Conservation (phyloP, 768 basidiomycete species). For the Russula earlei region DNA sequence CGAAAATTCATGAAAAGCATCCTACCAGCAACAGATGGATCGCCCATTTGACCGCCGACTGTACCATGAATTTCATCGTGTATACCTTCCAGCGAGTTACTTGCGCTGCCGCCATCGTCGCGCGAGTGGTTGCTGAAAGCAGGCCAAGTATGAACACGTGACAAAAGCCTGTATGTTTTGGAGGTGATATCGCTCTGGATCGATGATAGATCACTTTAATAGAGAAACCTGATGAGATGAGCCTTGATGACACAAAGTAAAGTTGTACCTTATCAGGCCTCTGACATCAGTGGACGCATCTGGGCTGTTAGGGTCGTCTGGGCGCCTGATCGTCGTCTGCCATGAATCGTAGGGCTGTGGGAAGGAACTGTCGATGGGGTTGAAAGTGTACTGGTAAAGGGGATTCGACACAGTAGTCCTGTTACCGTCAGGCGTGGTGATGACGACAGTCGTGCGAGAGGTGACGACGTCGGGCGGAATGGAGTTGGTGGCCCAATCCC, state of each 20-base stretch:
- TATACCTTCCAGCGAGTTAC: slow-evolving; percentile 16
- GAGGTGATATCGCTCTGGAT: neutral
- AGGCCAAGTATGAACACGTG: slow-evolving; percentile 24
- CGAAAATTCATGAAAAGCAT: slow-evolving; percentile 27
- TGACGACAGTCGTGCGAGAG: slow-evolving; percentile 25
- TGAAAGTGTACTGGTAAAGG: slow-evolving; percentile 28
- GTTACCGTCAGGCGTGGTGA: slow-evolving; percentile 27
- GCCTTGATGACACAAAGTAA: neutral
- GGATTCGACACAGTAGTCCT: slow-evolving; percentile 28
- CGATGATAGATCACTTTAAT: neutral
- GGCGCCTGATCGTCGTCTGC: slow-evolving; percentile 6
- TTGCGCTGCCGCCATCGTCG: too few relatives aligned
- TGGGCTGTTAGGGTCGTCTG: slow-evolving; percentile 1
- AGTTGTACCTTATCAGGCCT: slow-evolving; percentile 24
- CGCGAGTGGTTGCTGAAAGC: too few relatives aligned
- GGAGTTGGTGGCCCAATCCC: slow-evolving; percentile 38
- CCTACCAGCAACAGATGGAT: slow-evolving; percentile 28
- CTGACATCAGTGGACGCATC: too few relatives aligned
- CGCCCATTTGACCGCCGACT: slow-evolving; percentile 22
- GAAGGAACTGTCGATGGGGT: slow-evolving; percentile 22
- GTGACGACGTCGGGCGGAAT: slow-evolving; percentile 33
- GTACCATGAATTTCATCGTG: slow-evolving; percentile 36
- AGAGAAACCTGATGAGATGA: too few relatives aligned
- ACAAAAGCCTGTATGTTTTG: slow-evolving; percentile 28
- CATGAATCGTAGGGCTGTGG: neutral